Evolutionary conservation across 1,139 yeast genomes (phyloP).

Genomic region (Suhomyces terraborum): DNA sequence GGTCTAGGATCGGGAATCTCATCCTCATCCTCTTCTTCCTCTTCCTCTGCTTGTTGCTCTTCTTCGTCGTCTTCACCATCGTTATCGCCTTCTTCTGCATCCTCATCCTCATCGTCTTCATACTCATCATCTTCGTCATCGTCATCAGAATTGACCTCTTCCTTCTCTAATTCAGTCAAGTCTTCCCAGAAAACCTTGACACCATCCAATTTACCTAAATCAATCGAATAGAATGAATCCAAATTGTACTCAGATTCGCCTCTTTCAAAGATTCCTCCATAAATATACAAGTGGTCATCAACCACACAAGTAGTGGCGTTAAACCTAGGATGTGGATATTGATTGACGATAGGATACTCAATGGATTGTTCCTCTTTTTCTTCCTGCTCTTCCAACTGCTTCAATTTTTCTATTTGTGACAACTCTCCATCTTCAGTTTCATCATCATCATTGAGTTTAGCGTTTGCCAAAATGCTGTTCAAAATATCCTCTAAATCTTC

Average conservation of each 20-base stretch:
- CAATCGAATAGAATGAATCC: conserved; percentile 85
- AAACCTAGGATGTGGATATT: conserved; percentile 85
- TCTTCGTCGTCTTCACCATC: conserved; percentile 53
- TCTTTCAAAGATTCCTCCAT: conserved; percentile 87
- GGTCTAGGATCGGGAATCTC: conserved; percentile 90
- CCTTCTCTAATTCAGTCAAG: conserved; percentile 58
- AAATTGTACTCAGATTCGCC: conserved; percentile 84
- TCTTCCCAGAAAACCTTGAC: conserved; percentile 91
- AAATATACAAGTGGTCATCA: conserved; percentile 82
- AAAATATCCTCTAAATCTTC: conserved; percentile 83
- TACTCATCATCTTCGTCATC: conserved; percentile 65
- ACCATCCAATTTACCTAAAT: conserved; percentile 85
- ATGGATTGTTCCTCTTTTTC: conserved; percentile 33
- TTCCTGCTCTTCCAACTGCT: conserved; percentile 37
- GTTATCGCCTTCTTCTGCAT: conserved; percentile 51
- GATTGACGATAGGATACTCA: conserved; percentile 60
- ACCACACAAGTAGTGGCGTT: conserved; percentile 84
- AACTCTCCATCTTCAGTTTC: conserved; percentile 47
- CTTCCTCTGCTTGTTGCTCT: conserved; percentile 62
- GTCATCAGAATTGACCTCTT: conserved; percentile 57
- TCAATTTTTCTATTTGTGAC: conserved; percentile 42
- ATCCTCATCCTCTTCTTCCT: conserved; percentile 60
- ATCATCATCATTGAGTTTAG: conserved; percentile 63
- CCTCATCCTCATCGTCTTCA: conserved; percentile 57
- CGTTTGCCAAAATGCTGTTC: conserved; percentile 71